Base-by-base conservation (phyloP, 192 early-diverging fungal genomes). In the Neocallimastix lanati region DNA sequence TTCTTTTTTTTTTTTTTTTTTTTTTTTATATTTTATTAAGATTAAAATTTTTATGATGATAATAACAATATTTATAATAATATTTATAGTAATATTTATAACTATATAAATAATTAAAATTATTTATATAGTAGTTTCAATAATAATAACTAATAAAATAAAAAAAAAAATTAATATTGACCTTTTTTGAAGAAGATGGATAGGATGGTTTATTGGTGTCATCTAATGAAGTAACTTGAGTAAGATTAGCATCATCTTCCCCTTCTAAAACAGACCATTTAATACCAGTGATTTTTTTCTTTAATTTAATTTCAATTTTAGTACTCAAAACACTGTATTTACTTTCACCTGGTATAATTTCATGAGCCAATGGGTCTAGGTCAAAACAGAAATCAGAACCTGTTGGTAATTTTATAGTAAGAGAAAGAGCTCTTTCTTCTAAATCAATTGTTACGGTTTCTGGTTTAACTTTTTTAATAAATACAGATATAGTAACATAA, bases 321-420 rank as follows among this genome's bases (percentile, higher is more conserved):
- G 96, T 99, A 28, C 92, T 92, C 27, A 99, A 84, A 6, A 98
- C 84, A 79, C 93, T 90, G 80, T 82, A 96, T 76, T 88, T 83
- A 79, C 88, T 91, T 81, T 91, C 89, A 1, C 80, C 78, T 4
- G 96, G 93, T 76, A 90, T 86, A 76, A 99, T 93, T 13, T 83
- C 83, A 79, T 95, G 92, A 77, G 90, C 85, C 29, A 99, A 84
- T 1, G 96, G 96, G 36, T 98, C 96, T 35, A 99, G 85, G 77
- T 97, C 96, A n/a, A 96, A 88, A 78, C 89, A 90, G 87, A 93
- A 96, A 40, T 96, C 96, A 12, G 93, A 88, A 15, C 95, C 95
- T 25, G 86, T 89, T 12, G 96, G 90, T 83, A 95, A 88, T 82
- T 94, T 94, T 76, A 96, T 87, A 16, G 91, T 90, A 3, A 98